phyloP scores from a whole-genome alignment of 306 rosid genomes.

The Citrullus colocynthis region DNA sequence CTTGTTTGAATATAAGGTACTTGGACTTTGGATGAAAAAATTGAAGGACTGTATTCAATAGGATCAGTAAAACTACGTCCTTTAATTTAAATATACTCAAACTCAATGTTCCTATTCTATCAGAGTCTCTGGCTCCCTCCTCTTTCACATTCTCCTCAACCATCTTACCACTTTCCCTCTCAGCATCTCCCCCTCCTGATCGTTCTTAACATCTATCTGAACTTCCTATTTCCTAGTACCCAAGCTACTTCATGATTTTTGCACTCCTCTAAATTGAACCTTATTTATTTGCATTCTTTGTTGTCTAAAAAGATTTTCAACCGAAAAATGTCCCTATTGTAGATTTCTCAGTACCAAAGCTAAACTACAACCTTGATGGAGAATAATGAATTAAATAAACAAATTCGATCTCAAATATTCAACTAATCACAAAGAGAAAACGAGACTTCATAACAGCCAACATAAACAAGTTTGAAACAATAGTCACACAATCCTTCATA shows the following conservation, averaged over 20 bases:
- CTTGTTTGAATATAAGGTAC: too few relatives aligned
- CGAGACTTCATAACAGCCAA: neutral
- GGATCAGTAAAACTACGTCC: neutral
- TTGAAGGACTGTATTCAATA: neutral
- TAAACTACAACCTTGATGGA: neutral
- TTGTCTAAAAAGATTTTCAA: neutral
- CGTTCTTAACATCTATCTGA: neutral
- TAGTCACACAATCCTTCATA: neutral
- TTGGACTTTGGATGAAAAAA: neutral
- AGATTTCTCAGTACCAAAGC: neutral
- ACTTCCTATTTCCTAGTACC: neutral
- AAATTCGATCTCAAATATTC: neutral
- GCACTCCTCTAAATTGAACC: neutral
- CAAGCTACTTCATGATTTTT: neutral
- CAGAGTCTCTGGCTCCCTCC: neutral
- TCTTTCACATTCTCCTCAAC: neutral
- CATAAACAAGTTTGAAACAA: neutral
- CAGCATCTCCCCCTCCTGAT: neutral
- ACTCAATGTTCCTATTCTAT: neutral
- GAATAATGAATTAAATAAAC: neutral
- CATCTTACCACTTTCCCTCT: neutral
- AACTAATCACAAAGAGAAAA: neutral
- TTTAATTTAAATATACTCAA: neutral
- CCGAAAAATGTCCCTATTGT: neutral
- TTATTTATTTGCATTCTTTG: neutral